Base-by-base conservation (phyloP, 164 flowering plant species). In the Chimonanthus salicifolius region DNA sequence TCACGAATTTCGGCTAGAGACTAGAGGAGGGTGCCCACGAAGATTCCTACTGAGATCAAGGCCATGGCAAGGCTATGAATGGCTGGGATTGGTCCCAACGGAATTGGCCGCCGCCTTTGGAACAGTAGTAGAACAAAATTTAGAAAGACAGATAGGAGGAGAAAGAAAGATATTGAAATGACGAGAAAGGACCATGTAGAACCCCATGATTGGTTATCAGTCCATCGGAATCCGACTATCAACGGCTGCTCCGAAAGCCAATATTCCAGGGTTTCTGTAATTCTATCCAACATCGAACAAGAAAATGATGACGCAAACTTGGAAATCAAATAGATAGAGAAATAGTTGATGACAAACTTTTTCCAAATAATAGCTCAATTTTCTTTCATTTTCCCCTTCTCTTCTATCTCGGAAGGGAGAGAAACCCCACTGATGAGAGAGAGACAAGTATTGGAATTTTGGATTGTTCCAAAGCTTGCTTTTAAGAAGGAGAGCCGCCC, bases 141-240 rank as follows among this genome's bases (percentile, higher is more conserved):
- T 72, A 86, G 72, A 83, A 80, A 87, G 81, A 88, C 87, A 68
- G 73, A 71, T 75, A 80, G 46, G n/a, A 85, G 78, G 74, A 77
- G 68, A 84, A 92, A 90, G 71, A 71, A 7, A 49, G 83, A 16
- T 67, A 94, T 83, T 54, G 95, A 82, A 70, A 82, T 50, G 80
- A 90, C 65, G 72, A 92, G 93, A 75, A 94, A 94, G 3, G 81
- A 83, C 98, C 98, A 94, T 3, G 98, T 90, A 68, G 98, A 85
- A 71, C 88, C 90, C 84, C 85, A 89, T 18, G 84, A 82, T 68
- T 90, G 88, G 77, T 82, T 72, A 72, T 77, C 84, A 71, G 84
- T 87, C 98, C 98, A 94, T 47, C 93, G 83, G 91, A 94, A 94
- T 11, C 75, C 75, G 0, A 88, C 80, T 51, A 94, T 84, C 0